Conservation (phyloP, 139 green algal species). For the Pedinophyceae sp. region DNA sequence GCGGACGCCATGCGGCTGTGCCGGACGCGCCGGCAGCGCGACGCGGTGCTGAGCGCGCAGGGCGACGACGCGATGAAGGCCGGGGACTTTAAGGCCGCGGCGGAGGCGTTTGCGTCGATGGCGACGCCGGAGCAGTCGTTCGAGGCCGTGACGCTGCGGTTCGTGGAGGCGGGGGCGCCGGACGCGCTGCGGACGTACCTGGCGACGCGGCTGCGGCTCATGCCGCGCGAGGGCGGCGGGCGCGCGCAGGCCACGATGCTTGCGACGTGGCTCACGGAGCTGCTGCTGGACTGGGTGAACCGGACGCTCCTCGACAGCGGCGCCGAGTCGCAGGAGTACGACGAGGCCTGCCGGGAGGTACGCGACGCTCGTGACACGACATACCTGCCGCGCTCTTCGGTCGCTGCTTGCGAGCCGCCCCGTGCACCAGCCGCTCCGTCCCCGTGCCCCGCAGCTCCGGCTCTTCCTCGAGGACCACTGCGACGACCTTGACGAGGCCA, state of each 20-base stretch:
- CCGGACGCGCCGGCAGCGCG: conserved; percentile 12
- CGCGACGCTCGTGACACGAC: no score
- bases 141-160: conserved; percentile 66
- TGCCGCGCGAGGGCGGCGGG: conserved; percentile 31
- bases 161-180: conserved; percentile 37
- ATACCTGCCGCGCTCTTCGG: no score
- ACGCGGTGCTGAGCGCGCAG: conserved; percentile 11
- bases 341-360: no score
- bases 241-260: conserved; percentile 71
- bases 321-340: conserved; percentile 1
- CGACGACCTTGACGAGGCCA: conserved; percentile 46
- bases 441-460: conserved; percentile 11
- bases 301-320: conserved; percentile 28
- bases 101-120: conserved; percentile 25
- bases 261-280: conserved; percentile 78
- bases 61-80: conserved; percentile 18
- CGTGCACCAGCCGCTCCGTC: no score
- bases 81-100: conserved; percentile 19
- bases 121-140: conserved; percentile 37
- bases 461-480: conserved; percentile 35
- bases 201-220: conserved; percentile 29
- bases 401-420: no score
- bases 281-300: conserved; percentile 77
- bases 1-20: conserved; percentile 5
- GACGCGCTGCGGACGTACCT: conserved; percentile 42